Evolutionary conservation across 306 rosid genomes (phyloP), one percentile per base, ranked within the genome.

Genomic region (Fragaria nilgerrensis): DNA sequence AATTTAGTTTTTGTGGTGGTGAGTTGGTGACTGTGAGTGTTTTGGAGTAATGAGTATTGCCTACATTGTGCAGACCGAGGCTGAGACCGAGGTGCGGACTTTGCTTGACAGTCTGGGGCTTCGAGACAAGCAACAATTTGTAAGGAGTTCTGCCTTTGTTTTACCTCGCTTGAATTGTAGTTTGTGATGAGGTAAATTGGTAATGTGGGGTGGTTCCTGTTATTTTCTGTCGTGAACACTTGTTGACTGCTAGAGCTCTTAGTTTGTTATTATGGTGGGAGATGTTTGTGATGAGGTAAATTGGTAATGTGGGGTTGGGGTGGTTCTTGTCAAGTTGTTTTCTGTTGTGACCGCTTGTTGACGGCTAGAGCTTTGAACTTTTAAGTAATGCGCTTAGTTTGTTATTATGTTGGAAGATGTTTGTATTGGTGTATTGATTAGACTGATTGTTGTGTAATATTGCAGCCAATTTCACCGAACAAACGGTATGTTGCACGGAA

Each of bases 381-480:
- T 76, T 47, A 75, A 49, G 73, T 13, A 47, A 69, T 69, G 49
- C 43, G 25, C 27, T 29, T 62, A 1, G 49, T 23, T 43, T 5
- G 0, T 17, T 77, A 44, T 83, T 48, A 45, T 22, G 47, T 32
- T 50, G 61, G 27, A 22, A 16, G 36, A 66, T 76, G 20, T 72
- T 52, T 58, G 75, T 72, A 74, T 22, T 36, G 22, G 70, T 19
- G 27, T 80, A 44, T 23, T 69, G 67, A 72, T 64, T 61, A 68
- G 70, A 72, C 81, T 74, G 39, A 36, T 64, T 79, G 32, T 66
- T 85, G 41, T 82, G 73, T 79, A 23, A 62, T 78, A 36, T 75
- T 82, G 64, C 91, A 95, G 98, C 97, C 98, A 58, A 84, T 90
- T 73, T 89, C 96, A 62, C 98, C 92, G 84, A 90, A 87, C 75